Conservation (phyloP, 139 green algal genomes). For the Zygnema cylindricum region DNA sequence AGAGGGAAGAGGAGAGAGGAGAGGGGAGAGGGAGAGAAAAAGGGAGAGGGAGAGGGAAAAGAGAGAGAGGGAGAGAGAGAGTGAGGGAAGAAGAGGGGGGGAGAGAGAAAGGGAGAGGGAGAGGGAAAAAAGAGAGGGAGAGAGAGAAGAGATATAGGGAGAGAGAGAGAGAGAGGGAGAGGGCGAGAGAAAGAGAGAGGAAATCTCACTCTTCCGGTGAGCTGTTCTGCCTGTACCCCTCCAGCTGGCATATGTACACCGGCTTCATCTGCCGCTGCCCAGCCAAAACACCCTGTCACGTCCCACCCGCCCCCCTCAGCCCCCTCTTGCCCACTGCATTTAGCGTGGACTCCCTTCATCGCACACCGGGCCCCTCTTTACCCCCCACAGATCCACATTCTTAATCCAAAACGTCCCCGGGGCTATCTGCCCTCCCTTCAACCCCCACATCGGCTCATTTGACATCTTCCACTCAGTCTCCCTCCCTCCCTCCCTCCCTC, state of each 20-base stretch:
- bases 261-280: constrained; percentile 29
- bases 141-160: background rate
- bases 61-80: background rate
- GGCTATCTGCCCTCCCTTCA: too few species aligned
- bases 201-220: constrained; percentile 9
- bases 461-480: too few species aligned
- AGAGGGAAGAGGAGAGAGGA: too few species aligned
- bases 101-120: background rate
- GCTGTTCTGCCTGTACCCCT: constrained; percentile 25
- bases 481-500: too few species aligned
- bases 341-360: background rate
- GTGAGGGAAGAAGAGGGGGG: background rate
- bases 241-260: constrained; percentile 32
- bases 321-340: background rate
- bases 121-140: background rate
- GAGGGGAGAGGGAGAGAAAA: too few species aligned
- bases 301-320: background rate
- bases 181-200: too few species aligned
- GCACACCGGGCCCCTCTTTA: too few species aligned
- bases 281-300: background rate
- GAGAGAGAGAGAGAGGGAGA: too few species aligned
- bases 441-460: too few species aligned
- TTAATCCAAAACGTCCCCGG: too few species aligned
- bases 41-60: background rate
- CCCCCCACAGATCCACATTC: too few species aligned